Percentiles rank a stretch among this genome's conserved stretches.
Conservation (phyloP, 225 moss, liverwort and hornwort species). For the Sphagnum contortum region DNA sequence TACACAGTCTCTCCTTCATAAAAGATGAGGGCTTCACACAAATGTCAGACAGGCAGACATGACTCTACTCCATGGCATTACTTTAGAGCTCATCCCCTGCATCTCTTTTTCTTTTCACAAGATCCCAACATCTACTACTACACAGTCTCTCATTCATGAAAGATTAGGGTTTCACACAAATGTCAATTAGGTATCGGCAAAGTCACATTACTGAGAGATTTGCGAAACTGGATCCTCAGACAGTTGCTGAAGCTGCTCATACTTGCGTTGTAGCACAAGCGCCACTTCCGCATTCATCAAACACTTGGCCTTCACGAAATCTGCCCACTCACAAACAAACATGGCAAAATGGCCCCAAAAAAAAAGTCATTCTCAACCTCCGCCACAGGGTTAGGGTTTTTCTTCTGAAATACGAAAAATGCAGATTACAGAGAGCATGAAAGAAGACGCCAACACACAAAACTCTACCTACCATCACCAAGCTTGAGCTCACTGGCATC, state of each 20-base stretch:
- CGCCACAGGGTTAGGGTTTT: too few relatives aligned
- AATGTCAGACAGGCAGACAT: too few relatives aligned
- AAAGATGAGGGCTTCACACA: too few relatives aligned
- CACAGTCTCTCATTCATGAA: too few relatives aligned
- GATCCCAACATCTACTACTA: too few relatives aligned
- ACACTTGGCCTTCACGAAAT: slow-evolving; percentile 54
- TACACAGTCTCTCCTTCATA: too few relatives aligned
- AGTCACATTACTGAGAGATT: slow-evolving; percentile 58
- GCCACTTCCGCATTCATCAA: slow-evolving; percentile 49
- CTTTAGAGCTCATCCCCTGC: too few relatives aligned
- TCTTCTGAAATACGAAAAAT: too few relatives aligned
- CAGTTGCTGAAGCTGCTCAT: slow-evolving; percentile 31
- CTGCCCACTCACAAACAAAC: slow-evolving; percentile 9
- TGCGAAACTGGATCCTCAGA: slow-evolving; percentile 66
- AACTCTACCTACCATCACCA: slow-evolving; percentile 39
- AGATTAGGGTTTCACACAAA: neutral
- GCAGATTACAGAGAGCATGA: neutral
- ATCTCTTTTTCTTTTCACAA: too few relatives aligned
- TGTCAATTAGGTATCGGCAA: neutral
- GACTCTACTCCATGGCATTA: too few relatives aligned
- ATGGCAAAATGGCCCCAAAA: too few relatives aligned
- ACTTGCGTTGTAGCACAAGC: slow-evolving; percentile 35
- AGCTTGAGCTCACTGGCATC: slow-evolving; percentile 93
- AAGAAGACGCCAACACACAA: neutral
- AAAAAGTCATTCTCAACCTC: too few relatives aligned